Base-by-base conservation (phyloP, 2,329 filamentous ascomycete genomes). In the Botrytis squamosa region DNA sequence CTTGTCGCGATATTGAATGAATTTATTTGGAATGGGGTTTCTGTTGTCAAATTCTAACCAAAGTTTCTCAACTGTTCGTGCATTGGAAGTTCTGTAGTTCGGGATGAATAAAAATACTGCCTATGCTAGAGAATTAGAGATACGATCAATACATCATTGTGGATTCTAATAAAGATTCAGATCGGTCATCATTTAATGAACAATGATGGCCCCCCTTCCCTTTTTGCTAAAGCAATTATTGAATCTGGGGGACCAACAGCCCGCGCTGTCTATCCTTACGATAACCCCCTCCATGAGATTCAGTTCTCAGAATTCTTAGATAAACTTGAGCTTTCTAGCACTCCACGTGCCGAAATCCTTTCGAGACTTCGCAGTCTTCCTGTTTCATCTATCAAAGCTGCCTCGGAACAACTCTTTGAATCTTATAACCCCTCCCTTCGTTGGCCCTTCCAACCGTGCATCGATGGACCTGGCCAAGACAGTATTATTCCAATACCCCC, bases 401-500 rank as follows among this genome's bases (percentile, higher is more conserved):
- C 87, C 18, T 85, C 84, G 10, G 80, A 83, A 65, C 62, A 72
- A 9, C 82, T 89, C 44, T 89, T 84, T 82, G 76, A 81, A 16
- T 80, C 80, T 64, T 85, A 86, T 77, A 80, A 81, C n/a, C 76
- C 79, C 5, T 83, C 82, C 12, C 82, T 89, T 14, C 84, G 85
- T 42, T 90, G 88, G 88, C 85, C 92, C 0, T 93, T 92, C 82
- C 91, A 93, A 77, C 91, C 91, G 12, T 88, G 90, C 52, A 87
- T 93, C 73, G 90, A 92, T 78, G 86, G 86, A 1, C 78, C 81
- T 22, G 82, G 80, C 9, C 25, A 52, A 29, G 33, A 72, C 6
- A 85, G 87, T 20, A 81, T 90, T 22, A 88, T 93, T 71, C 84
- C 86, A 3, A 84, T 86, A 40, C 82, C 86, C 18, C 91, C 91